These are phyloP conservation scores for Geosmithia flava DNA, from an alignment of 2,329 filamentous ascomycete genomes.

Conservation along the genomic window DNA sequence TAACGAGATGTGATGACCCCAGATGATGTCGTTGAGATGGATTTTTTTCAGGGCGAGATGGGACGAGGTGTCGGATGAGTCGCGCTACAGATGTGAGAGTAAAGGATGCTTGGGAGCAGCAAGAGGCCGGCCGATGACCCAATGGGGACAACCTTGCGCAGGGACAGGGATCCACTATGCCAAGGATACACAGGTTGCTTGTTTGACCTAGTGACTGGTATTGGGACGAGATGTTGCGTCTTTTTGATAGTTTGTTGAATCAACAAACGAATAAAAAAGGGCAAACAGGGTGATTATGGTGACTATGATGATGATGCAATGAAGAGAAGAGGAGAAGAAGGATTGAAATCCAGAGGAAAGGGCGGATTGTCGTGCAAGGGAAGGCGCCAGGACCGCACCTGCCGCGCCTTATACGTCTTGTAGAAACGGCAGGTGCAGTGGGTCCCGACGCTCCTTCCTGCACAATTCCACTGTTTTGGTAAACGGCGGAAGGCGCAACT, in stretches of 20 bases:
- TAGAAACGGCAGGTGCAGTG: not conserved
- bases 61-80: not conserved
- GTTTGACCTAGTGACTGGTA: not conserved
- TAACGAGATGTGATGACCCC: not conserved
- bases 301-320: not conserved
- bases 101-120: not conserved
- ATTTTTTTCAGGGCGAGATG: not conserved
- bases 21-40: not conserved
- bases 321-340: not conserved
- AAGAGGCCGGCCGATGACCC: not conserved
- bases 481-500: too few relatives aligned
- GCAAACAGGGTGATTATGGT: not conserved
- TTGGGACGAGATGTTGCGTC: not conserved
- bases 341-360: not conserved
- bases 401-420: not conserved
- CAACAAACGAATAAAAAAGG: not conserved
- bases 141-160: not conserved
- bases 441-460: not conserved
- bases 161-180: not conserved
- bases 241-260: not conserved
- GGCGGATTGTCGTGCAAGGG: not conserved
- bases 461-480: too few relatives aligned
- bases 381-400: not conserved
- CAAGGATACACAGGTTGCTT: not conserved
- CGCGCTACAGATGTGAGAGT: not conserved